These are phyloP conservation scores for Pezicula carpinea DNA, from an alignment of 2,329 filamentous ascomycete genomes.

Conservation along the genomic window DNA sequence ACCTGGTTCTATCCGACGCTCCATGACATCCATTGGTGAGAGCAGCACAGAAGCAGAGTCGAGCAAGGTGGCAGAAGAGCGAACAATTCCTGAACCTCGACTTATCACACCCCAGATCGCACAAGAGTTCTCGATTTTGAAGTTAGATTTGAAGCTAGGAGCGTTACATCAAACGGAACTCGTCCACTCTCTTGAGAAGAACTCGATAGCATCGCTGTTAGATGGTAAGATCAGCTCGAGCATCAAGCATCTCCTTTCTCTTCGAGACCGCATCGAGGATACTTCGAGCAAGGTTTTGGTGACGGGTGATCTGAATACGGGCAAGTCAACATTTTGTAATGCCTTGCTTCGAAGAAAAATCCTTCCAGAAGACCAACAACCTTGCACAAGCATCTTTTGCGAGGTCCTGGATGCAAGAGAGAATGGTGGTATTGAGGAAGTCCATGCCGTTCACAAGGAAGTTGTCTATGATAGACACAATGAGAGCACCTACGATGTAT, in stretches of 20 bases:
- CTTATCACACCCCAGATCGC: conserved; percentile 89
- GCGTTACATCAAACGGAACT: conserved; percentile 81
- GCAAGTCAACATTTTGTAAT: conserved; percentile 98
- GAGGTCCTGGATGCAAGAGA: conserved; percentile 91
- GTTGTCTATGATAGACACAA: conserved; percentile 79
- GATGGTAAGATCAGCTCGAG: conserved; percentile 94
- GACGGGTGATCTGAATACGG: conserved; percentile 93
- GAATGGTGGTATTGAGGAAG: conserved; percentile 88
- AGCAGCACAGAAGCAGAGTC: conserved; percentile 58
- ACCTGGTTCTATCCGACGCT: conserved; percentile 56
- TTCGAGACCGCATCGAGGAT: conserved; percentile 93
- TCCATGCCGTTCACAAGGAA: conserved; percentile 88
- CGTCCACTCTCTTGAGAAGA: conserved; percentile 91
- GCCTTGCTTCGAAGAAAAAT: conserved; percentile 90
- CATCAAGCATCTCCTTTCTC: conserved; percentile 79
- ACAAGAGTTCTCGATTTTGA: conserved; percentile 92
- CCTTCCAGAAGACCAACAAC: conserved; percentile 93
- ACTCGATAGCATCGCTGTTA: conserved; percentile 81
- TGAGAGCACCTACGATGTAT: conserved; percentile 91
- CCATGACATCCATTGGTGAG: conserved; percentile 66
- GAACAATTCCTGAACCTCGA: conserved; percentile 64
- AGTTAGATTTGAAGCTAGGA: conserved; percentile 89
- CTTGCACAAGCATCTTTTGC: conserved; percentile 97
- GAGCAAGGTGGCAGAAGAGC: conserved; percentile 63
- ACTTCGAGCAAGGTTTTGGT: conserved; percentile 95